Percentiles rank a stretch among this genome's conserved stretches.
These are phyloP conservation scores for Flagelloscypha sp. DNA, from an alignment of 768 basidiomycete species.

Conservation along the genomic window DNA sequence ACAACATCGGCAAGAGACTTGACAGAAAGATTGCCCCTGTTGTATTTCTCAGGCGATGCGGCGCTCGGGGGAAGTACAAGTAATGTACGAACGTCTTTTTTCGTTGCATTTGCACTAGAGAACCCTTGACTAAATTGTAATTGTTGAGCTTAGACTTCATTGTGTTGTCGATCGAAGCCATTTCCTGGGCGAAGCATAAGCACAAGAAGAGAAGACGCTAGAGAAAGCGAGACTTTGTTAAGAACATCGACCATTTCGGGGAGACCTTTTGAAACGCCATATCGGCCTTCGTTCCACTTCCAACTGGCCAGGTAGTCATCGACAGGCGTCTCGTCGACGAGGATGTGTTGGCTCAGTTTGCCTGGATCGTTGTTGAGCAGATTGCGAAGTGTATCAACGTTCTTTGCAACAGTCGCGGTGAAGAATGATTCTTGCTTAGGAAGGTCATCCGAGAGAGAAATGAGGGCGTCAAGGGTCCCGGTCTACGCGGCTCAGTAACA, in stretches of 20 bases:
- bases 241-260: conserved; percentile 80
- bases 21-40: conserved; percentile 90
- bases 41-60: conserved; percentile 7
- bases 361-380: conserved; percentile 81
- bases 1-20: conserved; percentile 83
- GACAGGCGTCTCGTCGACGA: conserved; percentile 70
- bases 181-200: conserved; percentile 53
- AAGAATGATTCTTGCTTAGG: conserved; percentile 89
- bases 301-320: conserved; percentile 78
- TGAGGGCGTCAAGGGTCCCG: conserved; percentile 85
- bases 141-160: conserved; percentile 87
- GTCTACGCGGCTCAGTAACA: conserved; percentile 49
- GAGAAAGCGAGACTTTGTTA: conserved; percentile 51
- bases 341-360: conserved; percentile 66
- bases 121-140: conserved; percentile 92
- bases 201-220: conserved; percentile 3
- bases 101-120: conserved; percentile 84
- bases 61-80: conserved; percentile 2
- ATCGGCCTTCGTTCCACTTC: conserved; percentile 93
- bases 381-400: conserved; percentile 87
- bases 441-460: conserved; percentile 84
- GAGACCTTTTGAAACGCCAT: conserved; percentile 74
- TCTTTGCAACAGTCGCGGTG: conserved; percentile 82
- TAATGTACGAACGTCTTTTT: conserved; percentile 70
- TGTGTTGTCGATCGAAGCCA: conserved; percentile 87